A percentile compares a stretch with the other conserved stretches of the same genome.
Evolutionary conservation across 202 grass and related monocot genomes (phyloP).

Genomic region (Carex sylvatica): DNA sequence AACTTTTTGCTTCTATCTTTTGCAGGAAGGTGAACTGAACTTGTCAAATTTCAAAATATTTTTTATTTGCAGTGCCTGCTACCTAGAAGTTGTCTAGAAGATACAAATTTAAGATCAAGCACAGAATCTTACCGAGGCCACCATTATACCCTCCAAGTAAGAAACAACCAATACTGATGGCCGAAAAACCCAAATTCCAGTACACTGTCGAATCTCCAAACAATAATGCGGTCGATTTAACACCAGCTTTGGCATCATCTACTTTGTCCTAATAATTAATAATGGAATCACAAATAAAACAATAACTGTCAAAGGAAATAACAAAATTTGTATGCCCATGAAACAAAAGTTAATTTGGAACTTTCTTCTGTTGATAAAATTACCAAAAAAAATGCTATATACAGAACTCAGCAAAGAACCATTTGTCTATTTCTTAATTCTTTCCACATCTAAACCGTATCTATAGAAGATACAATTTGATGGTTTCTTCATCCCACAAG

Average conservation of each 20-base stretch:
- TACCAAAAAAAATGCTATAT: no score
- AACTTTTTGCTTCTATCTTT: not conserved
- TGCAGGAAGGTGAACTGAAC: not conserved
- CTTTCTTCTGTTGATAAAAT: not conserved
- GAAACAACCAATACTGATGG: slow-evolving; percentile 30
- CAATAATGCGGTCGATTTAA: slow-evolving; percentile 44
- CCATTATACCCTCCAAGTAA: slow-evolving; percentile 38
- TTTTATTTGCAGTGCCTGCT: not conserved
- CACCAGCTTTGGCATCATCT: slow-evolving; percentile 41
- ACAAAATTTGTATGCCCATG: not conserved
- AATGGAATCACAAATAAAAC: not conserved
- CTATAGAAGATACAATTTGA: not conserved
- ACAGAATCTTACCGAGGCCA: slow-evolving; percentile 8
- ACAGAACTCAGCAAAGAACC: not conserved
- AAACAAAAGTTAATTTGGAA: not conserved
- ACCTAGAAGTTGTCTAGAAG: not conserved
- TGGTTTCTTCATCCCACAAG: not conserved
- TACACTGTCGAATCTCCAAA: slow-evolving; percentile 34
- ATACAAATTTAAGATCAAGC: not conserved
- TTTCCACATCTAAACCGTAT: not conserved
- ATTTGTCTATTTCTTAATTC: not conserved
- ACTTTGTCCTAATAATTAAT: slow-evolving; percentile 36
- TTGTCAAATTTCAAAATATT: not conserved
- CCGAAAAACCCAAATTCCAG: slow-evolving; percentile 43
- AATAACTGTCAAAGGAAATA: not conserved